phyloP scores from a whole-genome alignment of 108 stramenopile genomes.

The Bacterosira constricta region DNA sequence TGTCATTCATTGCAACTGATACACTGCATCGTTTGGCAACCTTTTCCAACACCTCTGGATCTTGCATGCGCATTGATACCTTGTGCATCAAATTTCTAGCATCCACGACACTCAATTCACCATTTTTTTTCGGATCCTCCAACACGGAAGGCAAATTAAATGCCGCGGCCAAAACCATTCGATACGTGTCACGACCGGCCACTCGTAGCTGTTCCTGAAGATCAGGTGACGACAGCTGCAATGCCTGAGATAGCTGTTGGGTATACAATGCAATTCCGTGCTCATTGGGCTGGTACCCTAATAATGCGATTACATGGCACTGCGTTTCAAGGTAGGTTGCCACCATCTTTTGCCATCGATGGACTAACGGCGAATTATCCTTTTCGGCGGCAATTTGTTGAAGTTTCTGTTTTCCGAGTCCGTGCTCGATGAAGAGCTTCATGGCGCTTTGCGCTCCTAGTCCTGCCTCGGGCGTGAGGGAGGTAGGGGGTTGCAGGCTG shows the following conservation, averaged over 20 bases:
- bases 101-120: constrained; percentile 73
- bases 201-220: constrained; percentile 60
- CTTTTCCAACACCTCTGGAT: constrained; percentile 62
- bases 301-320: constrained; percentile 68
- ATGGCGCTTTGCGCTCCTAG: constrained; percentile 61
- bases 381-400: constrained; percentile 46
- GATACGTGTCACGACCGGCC: constrained; percentile 69
- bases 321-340: constrained; percentile 77
- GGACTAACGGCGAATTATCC: constrained; percentile 48
- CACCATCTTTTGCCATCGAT: constrained; percentile 89
- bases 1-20: constrained; percentile 17
- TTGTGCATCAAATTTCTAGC: constrained; percentile 85
- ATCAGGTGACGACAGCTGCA: constrained; percentile 47
- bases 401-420: constrained; percentile 61
- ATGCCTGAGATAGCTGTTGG: constrained; percentile 57
- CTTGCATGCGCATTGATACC: constrained; percentile 73
- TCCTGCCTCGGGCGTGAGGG: constrained; percentile 61
- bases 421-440: constrained; percentile 59
- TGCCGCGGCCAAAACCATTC: constrained; percentile 64
- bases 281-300: constrained; percentile 80
- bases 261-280: constrained; percentile 80
- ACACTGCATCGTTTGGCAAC: constrained; percentile 55
- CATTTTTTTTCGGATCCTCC: constrained; percentile 23
- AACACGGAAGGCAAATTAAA: constrained; percentile 62
- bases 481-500: constrained; percentile 37